A percentile compares a stretch with the other conserved stretches of the same genome.
Evolutionary conservation across 169 alveolate species (phyloP).

Genomic region (Eimeria acervulina): DNA sequence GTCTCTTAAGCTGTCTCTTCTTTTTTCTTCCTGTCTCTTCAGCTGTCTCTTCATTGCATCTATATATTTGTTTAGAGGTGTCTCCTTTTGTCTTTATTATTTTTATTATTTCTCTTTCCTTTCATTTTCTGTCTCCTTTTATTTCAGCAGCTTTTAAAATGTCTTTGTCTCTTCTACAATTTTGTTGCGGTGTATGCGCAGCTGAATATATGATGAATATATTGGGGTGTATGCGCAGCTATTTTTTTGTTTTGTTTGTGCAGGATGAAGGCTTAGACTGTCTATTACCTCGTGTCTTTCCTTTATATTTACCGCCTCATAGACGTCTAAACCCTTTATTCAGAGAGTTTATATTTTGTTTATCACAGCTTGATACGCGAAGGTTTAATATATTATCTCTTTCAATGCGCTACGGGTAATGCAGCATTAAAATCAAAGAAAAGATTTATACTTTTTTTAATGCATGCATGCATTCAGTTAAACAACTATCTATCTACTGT

Average conservation of each 20-base stretch:
- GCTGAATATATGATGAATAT: too few species aligned
- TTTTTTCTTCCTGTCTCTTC: too few species aligned
- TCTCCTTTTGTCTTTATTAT: neutral
- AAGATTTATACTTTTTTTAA: too few species aligned
- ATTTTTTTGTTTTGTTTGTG: too few species aligned
- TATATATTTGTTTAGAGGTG: too few species aligned
- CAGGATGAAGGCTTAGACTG: conserved; percentile 93
- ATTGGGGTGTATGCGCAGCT: too few species aligned
- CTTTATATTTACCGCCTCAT: conserved; percentile 84
- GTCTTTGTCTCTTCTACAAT: too few species aligned
- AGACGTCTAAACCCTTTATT: conserved; percentile 90
- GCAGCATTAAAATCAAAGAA: neutral
- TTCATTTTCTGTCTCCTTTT: neutral
- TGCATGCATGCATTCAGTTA: too few species aligned
- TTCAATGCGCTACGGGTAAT: conserved; percentile 90
- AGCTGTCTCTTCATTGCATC: too few species aligned
- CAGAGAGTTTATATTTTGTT: conserved; percentile 90
- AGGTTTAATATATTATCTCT: conserved; percentile 90
- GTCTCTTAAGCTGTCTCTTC: neutral
- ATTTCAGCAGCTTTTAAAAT: neutral
- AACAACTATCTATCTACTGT: too few species aligned
- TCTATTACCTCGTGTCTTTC: conserved; percentile 91
- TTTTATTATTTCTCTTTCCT: neutral
- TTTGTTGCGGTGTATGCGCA: too few species aligned
- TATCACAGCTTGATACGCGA: conserved; percentile 91